Percentiles rank a stretch among this genome's conserved stretches.
These are phyloP conservation scores for Lithospermum erythrorhizon DNA, from an alignment of 257 asterid genomes.

Conservation along the genomic window DNA sequence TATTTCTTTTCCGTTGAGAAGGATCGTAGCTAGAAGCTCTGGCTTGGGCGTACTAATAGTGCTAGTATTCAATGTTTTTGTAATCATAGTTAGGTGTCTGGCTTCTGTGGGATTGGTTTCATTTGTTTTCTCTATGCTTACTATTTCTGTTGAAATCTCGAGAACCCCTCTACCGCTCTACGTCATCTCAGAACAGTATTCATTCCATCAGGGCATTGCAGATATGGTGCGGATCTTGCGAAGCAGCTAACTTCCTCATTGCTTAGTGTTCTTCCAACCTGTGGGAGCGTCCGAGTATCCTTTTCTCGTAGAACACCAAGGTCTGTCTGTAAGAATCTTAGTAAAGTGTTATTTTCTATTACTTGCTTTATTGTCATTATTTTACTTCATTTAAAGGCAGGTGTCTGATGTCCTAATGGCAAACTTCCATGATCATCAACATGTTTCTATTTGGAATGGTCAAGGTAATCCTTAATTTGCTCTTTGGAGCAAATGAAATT, in stretches of 20 bases:
- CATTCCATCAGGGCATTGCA: constrained; percentile 52
- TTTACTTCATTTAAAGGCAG: constrained; percentile 32
- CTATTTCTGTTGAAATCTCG: not conserved
- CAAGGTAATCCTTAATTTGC: constrained; percentile 42
- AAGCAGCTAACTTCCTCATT: constrained; percentile 48
- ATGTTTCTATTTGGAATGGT: constrained; percentile 68
- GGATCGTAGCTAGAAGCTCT: not conserved
- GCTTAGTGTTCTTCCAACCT: constrained; percentile 50
- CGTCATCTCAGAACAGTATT: not conserved
- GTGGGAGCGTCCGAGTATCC: constrained; percentile 76
- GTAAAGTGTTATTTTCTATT: constrained; percentile 9
- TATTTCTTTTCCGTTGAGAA: not conserved
- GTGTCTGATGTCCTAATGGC: constrained; percentile 40
- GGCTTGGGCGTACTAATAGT: no score
- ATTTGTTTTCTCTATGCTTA: not conserved
- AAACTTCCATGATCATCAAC: constrained; percentile 50
- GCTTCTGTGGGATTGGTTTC: not conserved
- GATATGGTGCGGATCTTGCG: constrained; percentile 70
- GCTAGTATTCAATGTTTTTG: no score
- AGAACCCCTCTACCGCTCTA: not conserved
- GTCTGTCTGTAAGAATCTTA: constrained; percentile 35
- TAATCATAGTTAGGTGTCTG: no score
- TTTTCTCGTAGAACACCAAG: constrained; percentile 88
- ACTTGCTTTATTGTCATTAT: constrained; percentile 15
- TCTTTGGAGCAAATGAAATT: not conserved